Evolutionary conservation across 768 basidiomycete genomes (phyloP), one percentile per base, ranked within the genome.

Genomic region (Lactifluus volemus): DNA sequence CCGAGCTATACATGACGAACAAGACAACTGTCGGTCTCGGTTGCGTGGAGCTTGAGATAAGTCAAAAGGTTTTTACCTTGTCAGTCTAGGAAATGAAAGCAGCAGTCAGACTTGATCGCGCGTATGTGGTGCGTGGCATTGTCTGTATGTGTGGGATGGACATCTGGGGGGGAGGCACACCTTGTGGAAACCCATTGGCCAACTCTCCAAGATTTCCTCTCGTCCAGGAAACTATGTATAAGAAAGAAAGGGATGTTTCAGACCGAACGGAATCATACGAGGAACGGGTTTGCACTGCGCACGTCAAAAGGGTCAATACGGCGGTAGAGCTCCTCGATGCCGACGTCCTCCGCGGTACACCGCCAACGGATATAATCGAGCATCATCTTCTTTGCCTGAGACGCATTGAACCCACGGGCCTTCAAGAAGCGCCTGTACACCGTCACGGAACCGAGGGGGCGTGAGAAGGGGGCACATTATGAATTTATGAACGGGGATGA

Each of bases 171-270:
- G 21, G 17, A 25, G 25, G 7, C 78, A 34, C 53, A 82, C 86
- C 75, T 88, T 89, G 71, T 90, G 88, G 66, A 86, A 89, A 65
- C 81, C 88, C 76, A 89, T 80, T 3, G 86, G 86, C 88, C 88
- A 90, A 63, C 80, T 83, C 55, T 86, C 81, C 64, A 88, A 88
- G 7, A 89, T 81, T 1, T 79, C 78, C 54, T 82, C 78, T 48
- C 88, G 81, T 64, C 83, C 85, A 1, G 85, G 85, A 67, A 84
- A 90, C 88, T 90, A 53, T 29, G 9, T 32, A 14, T 47, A 1
- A 39, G 17, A n/a, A 45, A 50, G 39, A 25, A 59, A 17, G 41
- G 14, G 5, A 5, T 1, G 12, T 12, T 42, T 42, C 17, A 54
- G 45, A 3, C 25, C 25, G 25, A 25, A 25, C 25, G 25, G 32